Conservation (phyloP, 345 rosid species). For the Acer negundo region DNA sequence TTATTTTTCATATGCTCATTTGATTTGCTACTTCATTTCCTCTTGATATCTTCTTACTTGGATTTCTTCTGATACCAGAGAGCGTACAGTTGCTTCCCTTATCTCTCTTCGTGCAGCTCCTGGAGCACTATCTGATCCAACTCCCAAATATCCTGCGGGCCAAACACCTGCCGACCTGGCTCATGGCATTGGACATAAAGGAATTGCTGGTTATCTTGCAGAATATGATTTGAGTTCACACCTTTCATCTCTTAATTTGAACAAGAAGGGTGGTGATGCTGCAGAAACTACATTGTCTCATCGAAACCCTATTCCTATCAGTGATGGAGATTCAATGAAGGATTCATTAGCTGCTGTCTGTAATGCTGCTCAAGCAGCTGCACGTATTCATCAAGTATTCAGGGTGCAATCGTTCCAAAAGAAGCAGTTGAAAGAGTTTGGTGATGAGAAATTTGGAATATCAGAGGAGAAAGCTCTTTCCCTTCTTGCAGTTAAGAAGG, state of each 20-base stretch:
- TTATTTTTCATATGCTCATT: neutral
- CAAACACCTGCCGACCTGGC: slow-evolving; percentile 88
- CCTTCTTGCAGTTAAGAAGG: slow-evolving; percentile 51
- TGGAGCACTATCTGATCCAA: slow-evolving; percentile 81
- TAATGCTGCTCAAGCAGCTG: slow-evolving; percentile 89
- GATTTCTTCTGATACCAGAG: slow-evolving; percentile 50
- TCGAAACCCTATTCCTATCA: slow-evolving; percentile 32
- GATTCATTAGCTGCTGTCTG: slow-evolving; percentile 86
- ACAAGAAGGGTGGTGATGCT: slow-evolving; percentile 34
- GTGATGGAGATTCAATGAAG: slow-evolving; percentile 50
- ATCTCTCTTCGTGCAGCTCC: slow-evolving; percentile 79
- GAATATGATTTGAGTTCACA: slow-evolving; percentile 67
- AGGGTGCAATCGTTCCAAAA: slow-evolving; percentile 90
- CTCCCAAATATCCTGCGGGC: slow-evolving; percentile 61
- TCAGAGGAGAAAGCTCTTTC: slow-evolving; percentile 76
- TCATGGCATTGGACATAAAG: slow-evolving; percentile 83
- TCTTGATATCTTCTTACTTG: slow-evolving; percentile 14
- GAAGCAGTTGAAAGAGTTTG: slow-evolving; percentile 67
- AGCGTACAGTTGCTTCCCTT: slow-evolving; percentile 72
- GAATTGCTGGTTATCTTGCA: slow-evolving; percentile 92
- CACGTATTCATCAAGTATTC: slow-evolving; percentile 84
- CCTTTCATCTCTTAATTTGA: slow-evolving; percentile 56
- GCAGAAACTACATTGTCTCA: slow-evolving; percentile 35
- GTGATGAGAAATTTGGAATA: slow-evolving; percentile 52
- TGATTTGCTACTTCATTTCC: neutral